phyloP scores from a whole-genome alignment of 2,329 filamentous ascomycete species.

The Mariannaea sp. region DNA sequence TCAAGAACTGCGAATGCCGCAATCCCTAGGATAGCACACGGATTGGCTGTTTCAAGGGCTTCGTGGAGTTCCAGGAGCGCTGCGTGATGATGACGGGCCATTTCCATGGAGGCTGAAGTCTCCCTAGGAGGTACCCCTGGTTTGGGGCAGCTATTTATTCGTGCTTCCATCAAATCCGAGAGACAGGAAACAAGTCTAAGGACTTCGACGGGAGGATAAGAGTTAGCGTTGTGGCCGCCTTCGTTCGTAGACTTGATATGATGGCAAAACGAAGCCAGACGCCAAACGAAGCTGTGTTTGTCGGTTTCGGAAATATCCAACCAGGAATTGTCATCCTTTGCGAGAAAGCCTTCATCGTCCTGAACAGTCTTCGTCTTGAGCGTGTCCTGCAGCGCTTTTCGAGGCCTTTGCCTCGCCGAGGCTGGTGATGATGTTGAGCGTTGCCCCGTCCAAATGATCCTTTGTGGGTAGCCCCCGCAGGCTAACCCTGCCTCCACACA shows the following conservation, averaged over 20 bases:
- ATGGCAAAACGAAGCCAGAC: slow-evolving; percentile 32
- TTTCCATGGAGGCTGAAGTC: slow-evolving; percentile 22
- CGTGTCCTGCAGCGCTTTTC: neutral
- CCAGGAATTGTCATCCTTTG: neutral
- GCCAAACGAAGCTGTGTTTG: slow-evolving; percentile 30
- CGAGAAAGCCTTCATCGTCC: neutral
- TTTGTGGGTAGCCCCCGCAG: slow-evolving; percentile 41
- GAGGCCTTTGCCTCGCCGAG: neutral
- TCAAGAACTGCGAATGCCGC: slow-evolving; percentile 51
- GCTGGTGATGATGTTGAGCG: neutral
- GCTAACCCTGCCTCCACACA: slow-evolving; percentile 37
- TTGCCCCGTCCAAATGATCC: slow-evolving; percentile 39
- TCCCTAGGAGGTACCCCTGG: neutral
- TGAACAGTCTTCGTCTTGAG: neutral
- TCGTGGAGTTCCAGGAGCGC: slow-evolving; percentile 46
- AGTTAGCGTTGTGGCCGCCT: slow-evolving; percentile 1
- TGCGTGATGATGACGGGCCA: slow-evolving; percentile 36
- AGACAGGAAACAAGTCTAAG: slow-evolving; percentile 35
- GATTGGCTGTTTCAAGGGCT: slow-evolving; percentile 46
- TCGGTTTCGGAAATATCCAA: slow-evolving; percentile 17
- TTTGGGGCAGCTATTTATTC: slow-evolving; percentile 25
- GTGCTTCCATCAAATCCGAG: slow-evolving; percentile 35
- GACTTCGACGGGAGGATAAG: slow-evolving; percentile 26
- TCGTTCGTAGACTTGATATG: slow-evolving; percentile 31
- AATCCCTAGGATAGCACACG: slow-evolving; percentile 49